Conservation (phyloP, 768 basidiomycete genomes). For the Suillus sp. region DNA sequence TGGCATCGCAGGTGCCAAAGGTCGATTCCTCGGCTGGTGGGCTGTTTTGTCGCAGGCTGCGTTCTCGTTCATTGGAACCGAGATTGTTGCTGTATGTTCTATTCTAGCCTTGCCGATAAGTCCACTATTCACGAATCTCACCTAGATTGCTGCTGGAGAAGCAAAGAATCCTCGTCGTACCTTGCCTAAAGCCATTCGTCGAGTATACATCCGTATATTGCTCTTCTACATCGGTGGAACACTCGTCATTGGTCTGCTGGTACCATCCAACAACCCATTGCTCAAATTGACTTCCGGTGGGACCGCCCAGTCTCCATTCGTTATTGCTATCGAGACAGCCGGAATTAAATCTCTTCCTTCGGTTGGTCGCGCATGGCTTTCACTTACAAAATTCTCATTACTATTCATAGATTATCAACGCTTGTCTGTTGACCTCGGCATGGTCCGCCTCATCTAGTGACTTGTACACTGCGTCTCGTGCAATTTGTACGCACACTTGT, state of each 20-base stretch:
- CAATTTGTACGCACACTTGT: slow-evolving; percentile 60
- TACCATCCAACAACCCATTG: slow-evolving; percentile 64
- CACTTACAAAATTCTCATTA: not conserved
- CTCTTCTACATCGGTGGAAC: slow-evolving; percentile 76
- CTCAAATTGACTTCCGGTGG: slow-evolving; percentile 54
- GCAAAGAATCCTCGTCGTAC: slow-evolving; percentile 83
- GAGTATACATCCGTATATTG: slow-evolving; percentile 76
- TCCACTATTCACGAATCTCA: not conserved
- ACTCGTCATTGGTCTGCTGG: slow-evolving; percentile 79
- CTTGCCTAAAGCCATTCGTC: slow-evolving; percentile 57
- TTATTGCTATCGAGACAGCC: slow-evolving; percentile 82
- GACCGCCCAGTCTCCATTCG: slow-evolving; percentile 82
- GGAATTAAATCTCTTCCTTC: slow-evolving; percentile 88
- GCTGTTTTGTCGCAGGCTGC: slow-evolving; percentile 82
- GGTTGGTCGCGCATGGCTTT: slow-evolving; percentile 42
- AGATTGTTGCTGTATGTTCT: slow-evolving; percentile 80
- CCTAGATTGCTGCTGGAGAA: slow-evolving; percentile 83
- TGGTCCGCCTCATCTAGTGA: slow-evolving; percentile 93
- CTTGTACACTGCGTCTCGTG: slow-evolving; percentile 85
- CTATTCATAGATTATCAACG: slow-evolving; percentile 67
- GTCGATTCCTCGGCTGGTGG: slow-evolving; percentile 76
- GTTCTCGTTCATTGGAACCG: slow-evolving; percentile 92
- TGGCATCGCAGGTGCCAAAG: slow-evolving; percentile 64
- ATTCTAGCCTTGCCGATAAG: not conserved
- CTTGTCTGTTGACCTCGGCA: slow-evolving; percentile 82